Evolutionary conservation across 2,329 filamentous ascomycete genomes (phyloP), one percentile per base, ranked within the genome.

Genomic region (Aspergillus amoenus): DNA sequence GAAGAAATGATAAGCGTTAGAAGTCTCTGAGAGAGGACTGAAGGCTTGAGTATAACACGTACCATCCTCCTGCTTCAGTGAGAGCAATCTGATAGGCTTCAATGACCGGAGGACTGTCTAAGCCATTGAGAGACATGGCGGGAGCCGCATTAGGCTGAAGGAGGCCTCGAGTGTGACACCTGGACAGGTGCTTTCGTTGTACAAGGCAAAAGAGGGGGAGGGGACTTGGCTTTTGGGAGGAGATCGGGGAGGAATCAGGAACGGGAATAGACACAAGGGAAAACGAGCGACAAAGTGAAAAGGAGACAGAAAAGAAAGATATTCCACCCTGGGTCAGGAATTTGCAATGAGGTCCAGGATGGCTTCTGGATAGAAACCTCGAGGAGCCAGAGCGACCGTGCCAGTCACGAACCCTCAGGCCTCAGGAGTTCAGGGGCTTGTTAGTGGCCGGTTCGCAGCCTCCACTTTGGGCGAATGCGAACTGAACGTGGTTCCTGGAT

Each of bases 31-130:
- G 5, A 7, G 15, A 24, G 21, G 34, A 17, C 27, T 30, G 27
- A 30, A 30, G 27, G 21, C 11, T 22, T 13, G 21, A 27, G 27
- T 41, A 17, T 32, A 37, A 27, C 11, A 81, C 89, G 76, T 84
- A 97, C 94, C 94, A 99, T 88, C 92, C 93, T 79, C 92, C 93
- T 57, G 91, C 86, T 77, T 97, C 94, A 59, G 84, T 84, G 67
- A 88, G 81, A 56, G 91, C 90, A 67, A 85, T 81, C 71, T 93
- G 89, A 77, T 96, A 88, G 69, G 93, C 92, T 78, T 95, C 91
- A 77, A 87, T 85, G 77, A 99, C 84, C 71, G 86, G 84, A 66
- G 84, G 80, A 78, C 86, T 84, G 79, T 97, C 93, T 78, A 97
- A 83, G 64, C 94, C 94, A 86, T 96, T 96, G 77, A 97, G 83